These are phyloP conservation scores for Amanita inopinata DNA, from an alignment of 768 basidiomycete genomes.

Conservation along the genomic window DNA sequence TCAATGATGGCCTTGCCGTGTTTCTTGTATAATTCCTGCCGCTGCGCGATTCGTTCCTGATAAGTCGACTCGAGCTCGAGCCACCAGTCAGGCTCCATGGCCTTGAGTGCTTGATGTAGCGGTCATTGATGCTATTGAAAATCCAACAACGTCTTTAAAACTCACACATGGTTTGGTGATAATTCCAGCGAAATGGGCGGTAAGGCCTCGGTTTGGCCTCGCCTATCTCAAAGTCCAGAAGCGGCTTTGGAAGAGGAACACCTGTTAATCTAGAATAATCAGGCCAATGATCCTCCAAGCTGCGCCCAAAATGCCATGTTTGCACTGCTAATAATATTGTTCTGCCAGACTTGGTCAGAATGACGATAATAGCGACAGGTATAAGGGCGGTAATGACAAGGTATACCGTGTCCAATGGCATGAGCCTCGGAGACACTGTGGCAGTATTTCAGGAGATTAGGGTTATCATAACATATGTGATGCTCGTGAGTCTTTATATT, in stretches of 20 bases:
- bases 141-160: neutral
- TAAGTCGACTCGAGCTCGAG: slow-evolving; percentile 49
- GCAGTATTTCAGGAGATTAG: too few species aligned
- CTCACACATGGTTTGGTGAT: slow-evolving; percentile 48
- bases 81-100: slow-evolving; percentile 45
- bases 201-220: slow-evolving; percentile 39
- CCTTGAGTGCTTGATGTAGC: slow-evolving; percentile 29
- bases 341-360: neutral
- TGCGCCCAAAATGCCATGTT: too few species aligned
- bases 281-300: neutral
- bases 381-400: neutral
- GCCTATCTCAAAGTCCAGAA: slow-evolving; percentile 32
- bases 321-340: neutral
- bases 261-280: slow-evolving; percentile 36
- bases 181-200: slow-evolving; percentile 46
- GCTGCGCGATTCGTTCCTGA: slow-evolving; percentile 29
- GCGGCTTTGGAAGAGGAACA: slow-evolving; percentile 31
- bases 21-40: slow-evolving; percentile 26
- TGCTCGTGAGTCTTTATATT: too few species aligned
- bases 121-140: neutral
- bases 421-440: neutral
- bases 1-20: slow-evolving; percentile 34
- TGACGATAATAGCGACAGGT: neutral
- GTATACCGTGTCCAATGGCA: neutral
- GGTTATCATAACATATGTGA: too few species aligned